Evolutionary conservation across 1,284 basidiomycete genomes (phyloP).

Genomic region (Microbotryum saponariae): DNA sequence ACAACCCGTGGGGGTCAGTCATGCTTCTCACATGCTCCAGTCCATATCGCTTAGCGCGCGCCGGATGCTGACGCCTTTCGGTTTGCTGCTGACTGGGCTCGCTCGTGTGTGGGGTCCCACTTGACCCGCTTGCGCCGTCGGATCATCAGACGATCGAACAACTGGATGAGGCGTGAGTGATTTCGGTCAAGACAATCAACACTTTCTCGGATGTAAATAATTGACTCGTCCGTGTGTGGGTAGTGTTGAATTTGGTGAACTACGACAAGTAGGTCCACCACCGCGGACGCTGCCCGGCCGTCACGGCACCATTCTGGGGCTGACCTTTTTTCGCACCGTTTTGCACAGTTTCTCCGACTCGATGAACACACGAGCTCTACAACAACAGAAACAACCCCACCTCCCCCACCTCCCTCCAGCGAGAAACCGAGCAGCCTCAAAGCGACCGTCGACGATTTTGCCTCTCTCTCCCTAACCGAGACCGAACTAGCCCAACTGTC

Average conservation of each 20-base stretch:
- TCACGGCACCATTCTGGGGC: too few species aligned
- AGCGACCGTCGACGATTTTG: conserved; percentile 24
- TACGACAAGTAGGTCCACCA: conserved; percentile 12
- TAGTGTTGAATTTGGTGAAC: conserved; percentile 30
- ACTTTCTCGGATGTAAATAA: too few species aligned
- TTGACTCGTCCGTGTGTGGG: too few species aligned
- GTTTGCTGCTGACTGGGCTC: too few species aligned
- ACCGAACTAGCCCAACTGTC: conserved; percentile 24
- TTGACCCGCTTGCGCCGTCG: background rate
- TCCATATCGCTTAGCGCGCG: background rate
- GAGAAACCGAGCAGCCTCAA: too few species aligned
- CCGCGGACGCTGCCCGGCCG: too few species aligned
- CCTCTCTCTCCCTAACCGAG: conserved; percentile 18
- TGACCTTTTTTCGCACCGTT: too few species aligned
- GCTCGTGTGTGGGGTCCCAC: background rate
- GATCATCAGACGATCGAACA: conserved; percentile 14
- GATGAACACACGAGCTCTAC: background rate
- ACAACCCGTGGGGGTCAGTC: conserved; percentile 17
- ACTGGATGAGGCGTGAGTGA: conserved; percentile 27
- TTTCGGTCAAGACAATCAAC: too few species aligned
- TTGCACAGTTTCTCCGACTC: conserved; percentile 2
- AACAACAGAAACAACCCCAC: too few species aligned
- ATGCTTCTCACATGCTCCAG: background rate
- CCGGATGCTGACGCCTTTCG: too few species aligned
- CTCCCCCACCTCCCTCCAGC: too few species aligned